These are phyloP conservation scores for Fusarium chaquense DNA, from an alignment of 2,329 filamentous ascomycete species.

Conservation along the genomic window DNA sequence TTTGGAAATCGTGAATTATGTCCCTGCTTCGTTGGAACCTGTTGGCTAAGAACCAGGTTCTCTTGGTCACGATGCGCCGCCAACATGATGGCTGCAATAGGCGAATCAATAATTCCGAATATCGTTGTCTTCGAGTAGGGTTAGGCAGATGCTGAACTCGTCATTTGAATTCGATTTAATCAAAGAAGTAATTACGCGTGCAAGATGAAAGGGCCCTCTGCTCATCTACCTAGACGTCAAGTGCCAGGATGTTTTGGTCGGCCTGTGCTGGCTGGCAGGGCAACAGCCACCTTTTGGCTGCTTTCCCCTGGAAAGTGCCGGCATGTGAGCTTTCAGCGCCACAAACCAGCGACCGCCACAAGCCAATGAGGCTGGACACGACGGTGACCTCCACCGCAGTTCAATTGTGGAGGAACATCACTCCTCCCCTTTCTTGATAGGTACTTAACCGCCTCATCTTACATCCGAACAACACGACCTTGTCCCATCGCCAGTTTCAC, in stretches of 20 bases:
- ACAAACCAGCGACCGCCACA: conserved; percentile 47
- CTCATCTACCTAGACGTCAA: conserved; percentile 15
- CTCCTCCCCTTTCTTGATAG: conserved; percentile 54
- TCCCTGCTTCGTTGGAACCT: conserved; percentile 79
- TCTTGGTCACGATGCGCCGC: conserved; percentile 87
- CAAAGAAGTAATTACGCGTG: conserved; percentile 38
- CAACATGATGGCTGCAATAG: conserved; percentile 67
- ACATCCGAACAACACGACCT: conserved; percentile 51
- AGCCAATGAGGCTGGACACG: conserved; percentile 47
- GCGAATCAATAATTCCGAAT: conserved; percentile 23
- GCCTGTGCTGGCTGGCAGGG: conserved; percentile 46
- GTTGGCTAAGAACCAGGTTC: conserved; percentile 82
- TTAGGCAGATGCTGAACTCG: conserved; percentile 28
- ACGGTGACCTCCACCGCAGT: conserved; percentile 42
- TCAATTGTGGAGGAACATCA: conserved; percentile 54
- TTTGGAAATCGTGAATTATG: conserved; percentile 82
- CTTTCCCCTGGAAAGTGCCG: conserved; percentile 26
- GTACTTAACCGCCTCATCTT: conserved; percentile 51
- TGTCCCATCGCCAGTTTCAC: conserved; percentile 47
- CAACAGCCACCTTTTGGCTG: conserved; percentile 43
- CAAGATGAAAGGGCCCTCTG: conserved; percentile 29
- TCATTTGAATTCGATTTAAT: conserved; percentile 28
- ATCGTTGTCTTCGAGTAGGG: conserved; percentile 15
- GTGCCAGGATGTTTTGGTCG: conserved; percentile 42
- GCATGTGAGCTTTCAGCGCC: conserved; percentile 36